phyloP scores from a whole-genome alignment of 148 eudicot genomes.

The Camellia lanceoleosa region DNA sequence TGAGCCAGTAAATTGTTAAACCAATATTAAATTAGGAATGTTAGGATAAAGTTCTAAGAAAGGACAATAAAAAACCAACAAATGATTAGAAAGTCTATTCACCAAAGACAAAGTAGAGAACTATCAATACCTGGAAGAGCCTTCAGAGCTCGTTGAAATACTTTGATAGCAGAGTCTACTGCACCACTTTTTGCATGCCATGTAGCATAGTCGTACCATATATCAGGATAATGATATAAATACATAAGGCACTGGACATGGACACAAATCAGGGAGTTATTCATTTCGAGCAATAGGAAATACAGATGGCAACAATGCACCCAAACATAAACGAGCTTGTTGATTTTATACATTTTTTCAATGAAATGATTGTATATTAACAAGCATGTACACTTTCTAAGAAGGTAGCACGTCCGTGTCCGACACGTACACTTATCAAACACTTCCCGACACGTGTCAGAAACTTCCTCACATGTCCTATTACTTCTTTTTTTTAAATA shows the following conservation, averaged over 20 bases:
- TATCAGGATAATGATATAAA: conserved; percentile 96
- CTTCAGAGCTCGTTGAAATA: conserved; percentile 82
- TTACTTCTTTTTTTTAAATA: no score
- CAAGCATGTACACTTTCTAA: no score
- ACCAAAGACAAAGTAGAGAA: conserved; percentile 12
- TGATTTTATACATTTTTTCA: no score
- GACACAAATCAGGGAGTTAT: conserved; percentile 10
- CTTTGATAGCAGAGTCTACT: conserved; percentile 77
- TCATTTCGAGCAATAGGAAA: neutral
- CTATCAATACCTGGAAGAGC: conserved; percentile 85
- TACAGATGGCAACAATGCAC: conserved; percentile 1
- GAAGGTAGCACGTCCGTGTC: no score
- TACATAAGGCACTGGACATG: conserved; percentile 91
- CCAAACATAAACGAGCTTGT: conserved; percentile 5
- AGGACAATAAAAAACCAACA: neutral
- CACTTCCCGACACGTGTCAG: no score
- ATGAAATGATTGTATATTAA: no score
- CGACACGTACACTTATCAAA: no score
- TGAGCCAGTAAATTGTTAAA: neutral
- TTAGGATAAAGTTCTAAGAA: neutral
- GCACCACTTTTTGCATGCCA: conserved; percentile 99
- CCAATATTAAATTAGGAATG: neutral
- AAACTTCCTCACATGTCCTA: no score
- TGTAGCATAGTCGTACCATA: conserved; percentile 95
- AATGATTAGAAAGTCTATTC: neutral